These are phyloP conservation scores for Spergularia azorica DNA, from an alignment of 179 eudicot species.

Conservation along the genomic window DNA sequence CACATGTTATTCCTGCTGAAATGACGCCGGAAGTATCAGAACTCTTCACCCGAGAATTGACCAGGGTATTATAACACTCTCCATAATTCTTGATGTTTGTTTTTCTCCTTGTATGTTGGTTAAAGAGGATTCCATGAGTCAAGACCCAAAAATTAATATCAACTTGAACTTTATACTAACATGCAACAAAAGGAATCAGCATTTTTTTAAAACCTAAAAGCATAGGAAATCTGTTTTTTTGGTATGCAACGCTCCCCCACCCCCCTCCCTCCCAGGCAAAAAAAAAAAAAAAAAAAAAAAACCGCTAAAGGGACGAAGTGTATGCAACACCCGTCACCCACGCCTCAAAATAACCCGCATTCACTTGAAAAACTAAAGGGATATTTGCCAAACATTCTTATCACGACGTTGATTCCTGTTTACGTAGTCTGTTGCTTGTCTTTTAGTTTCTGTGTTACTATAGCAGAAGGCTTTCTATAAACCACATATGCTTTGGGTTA, in stretches of 20 bases:
- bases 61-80: constrained; percentile 57
- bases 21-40: constrained; percentile 89
- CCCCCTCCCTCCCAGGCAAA: too few relatives aligned
- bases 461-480: background rate
- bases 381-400: background rate
- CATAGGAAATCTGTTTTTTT: too few relatives aligned
- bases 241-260: too few relatives aligned
- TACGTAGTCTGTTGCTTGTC: background rate
- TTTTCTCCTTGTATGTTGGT: background rate
- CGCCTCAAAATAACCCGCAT: background rate
- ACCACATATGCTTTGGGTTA: background rate
- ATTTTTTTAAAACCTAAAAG: too few relatives aligned
- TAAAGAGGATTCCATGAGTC: background rate
- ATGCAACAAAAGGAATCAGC: too few relatives aligned
- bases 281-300: too few relatives aligned
- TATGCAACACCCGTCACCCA: too few relatives aligned
- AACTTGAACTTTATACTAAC: too few relatives aligned
- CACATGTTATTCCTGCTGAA: constrained; percentile 67
- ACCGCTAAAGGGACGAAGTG: too few relatives aligned
- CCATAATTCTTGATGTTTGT: background rate
- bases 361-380: background rate
- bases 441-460: background rate
- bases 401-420: background rate
- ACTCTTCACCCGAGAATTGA: constrained; percentile 84
- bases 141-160: background rate